Evolutionary conservation across 2,329 filamentous ascomycete species (phyloP).

Genomic region (Pseudopyricularia javanii): DNA sequence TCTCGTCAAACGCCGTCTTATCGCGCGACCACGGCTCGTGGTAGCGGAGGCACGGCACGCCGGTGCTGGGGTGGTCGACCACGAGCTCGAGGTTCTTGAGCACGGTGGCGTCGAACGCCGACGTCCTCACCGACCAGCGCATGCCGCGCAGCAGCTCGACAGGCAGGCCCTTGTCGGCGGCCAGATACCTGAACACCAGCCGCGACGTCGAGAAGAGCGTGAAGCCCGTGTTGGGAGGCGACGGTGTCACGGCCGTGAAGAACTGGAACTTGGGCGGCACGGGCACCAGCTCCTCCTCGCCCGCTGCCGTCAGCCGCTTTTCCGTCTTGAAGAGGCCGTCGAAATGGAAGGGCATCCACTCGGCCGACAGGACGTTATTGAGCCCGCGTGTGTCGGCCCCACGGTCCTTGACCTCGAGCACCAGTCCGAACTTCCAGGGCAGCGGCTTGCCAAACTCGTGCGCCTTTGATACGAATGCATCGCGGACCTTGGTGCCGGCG

Average conservation of each 20-base stretch:
- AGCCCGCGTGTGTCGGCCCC: constrained; percentile 27
- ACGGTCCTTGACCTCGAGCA: constrained; percentile 37
- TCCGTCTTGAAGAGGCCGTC: constrained; percentile 44
- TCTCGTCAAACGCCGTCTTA: constrained; percentile 38
- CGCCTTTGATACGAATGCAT: constrained; percentile 31
- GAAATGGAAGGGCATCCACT: constrained; percentile 46
- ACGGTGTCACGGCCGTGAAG: constrained; percentile 32
- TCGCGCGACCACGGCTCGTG: constrained; percentile 40
- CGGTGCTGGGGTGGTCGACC: constrained; percentile 28
- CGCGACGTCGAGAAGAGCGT: constrained; percentile 41
- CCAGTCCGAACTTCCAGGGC: constrained; percentile 39
- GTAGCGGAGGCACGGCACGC: constrained; percentile 35
- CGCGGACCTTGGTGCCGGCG: constrained; percentile 27
- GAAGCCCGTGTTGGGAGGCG: constrained; percentile 37
- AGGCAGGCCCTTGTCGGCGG: constrained; percentile 14
- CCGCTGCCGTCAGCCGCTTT: constrained; percentile 21
- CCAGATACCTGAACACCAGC: constrained; percentile 33
- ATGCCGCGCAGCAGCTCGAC: constrained; percentile 22
- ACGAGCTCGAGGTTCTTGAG: constrained; percentile 32
- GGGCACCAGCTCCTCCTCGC: constrained; percentile 25
- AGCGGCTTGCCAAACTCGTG: constrained; percentile 32
- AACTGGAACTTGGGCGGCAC: constrained; percentile 38
- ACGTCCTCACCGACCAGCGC: constrained; percentile 36
- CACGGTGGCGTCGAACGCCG: constrained; percentile 29
- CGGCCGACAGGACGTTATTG: constrained; percentile 40